phyloP scores from a whole-genome alignment of 2,329 filamentous ascomycete genomes.

The Aurifilum marmelostoma region DNA sequence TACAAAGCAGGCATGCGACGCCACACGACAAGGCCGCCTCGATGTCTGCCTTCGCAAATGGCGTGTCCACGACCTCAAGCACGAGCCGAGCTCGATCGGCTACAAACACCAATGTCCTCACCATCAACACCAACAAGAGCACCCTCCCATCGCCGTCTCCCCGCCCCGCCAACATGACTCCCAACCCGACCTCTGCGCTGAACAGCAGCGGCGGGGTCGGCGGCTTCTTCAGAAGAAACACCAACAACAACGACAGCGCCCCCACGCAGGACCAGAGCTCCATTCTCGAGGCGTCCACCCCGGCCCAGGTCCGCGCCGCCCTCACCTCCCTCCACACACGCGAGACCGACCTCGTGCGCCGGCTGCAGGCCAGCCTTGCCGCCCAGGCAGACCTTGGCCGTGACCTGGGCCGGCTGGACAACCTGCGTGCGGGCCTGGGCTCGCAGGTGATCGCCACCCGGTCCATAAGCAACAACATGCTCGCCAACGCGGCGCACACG shows the following conservation, averaged over 20 bases:
- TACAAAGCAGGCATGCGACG: conserved; percentile 48
- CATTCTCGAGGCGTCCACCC: conserved; percentile 72
- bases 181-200: conserved; percentile 21
- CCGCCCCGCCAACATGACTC: conserved; percentile 19
- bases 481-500: conserved; percentile 82
- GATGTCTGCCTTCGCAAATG: conserved; percentile 54
- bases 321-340: conserved; percentile 75
- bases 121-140: conserved; percentile 31
- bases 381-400: conserved; percentile 86
- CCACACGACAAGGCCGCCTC: conserved; percentile 42
- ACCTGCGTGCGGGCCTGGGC: conserved; percentile 85
- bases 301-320: conserved; percentile 78
- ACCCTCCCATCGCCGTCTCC: conserved; percentile 15
- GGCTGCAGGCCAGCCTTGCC: conserved; percentile 75
- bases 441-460: conserved; percentile 84
- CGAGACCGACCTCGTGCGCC: conserved; percentile 73
- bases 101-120: conserved; percentile 29
- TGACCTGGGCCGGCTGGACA: conserved; percentile 83
- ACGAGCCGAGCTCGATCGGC: conserved; percentile 30
- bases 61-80: conserved; percentile 41
- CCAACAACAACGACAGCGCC: conserved; percentile 22
- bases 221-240: conserved; percentile 24
- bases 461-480: conserved; percentile 86
- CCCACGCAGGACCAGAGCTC: conserved; percentile 34
- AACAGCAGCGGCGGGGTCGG: conserved; percentile 13